Evolutionary conservation across 202 grass and related monocot genomes (phyloP), one percentile per base, ranked within the genome.

Genomic region (Carex sylvatica): DNA sequence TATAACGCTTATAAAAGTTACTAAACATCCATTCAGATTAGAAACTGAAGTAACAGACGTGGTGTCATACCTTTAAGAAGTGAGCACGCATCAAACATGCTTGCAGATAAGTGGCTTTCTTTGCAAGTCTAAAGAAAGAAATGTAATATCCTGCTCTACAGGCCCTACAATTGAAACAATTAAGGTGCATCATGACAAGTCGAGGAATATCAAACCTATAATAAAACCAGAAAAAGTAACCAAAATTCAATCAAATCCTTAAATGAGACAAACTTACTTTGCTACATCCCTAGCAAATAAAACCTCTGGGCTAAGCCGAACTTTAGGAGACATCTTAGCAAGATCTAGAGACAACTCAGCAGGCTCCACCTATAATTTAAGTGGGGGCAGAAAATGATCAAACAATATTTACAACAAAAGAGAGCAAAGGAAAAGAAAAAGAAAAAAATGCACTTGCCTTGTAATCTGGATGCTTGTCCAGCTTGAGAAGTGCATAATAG

Each of bases 381-480:
- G 59, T 87, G 12, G 61, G 62, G 70, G 66, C 54, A 94, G 85
- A 20, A 87, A 75, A 68, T 67, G 26, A 87, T 67, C 73, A 84
- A 24, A 86, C 20, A 77, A 77, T 38, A 59, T 9, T 54, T 22
- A 54, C 9, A 14, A 75, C 30, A 56, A 5, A 40, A 74, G 5
- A 78, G 30, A 28, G 40, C 14, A 75, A 78, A 31, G 4, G 46
- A 62, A 4, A 62, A 7, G 11, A 47, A 15, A 71, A 38, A 38
- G 35, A 38, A 38, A 38, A 38, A 36, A 23, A 19, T 14, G 20
- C 15, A 67, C 80, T 83, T 79, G 92, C 95, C 91, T 95, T 95
- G 77, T 93, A 98, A 88, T 92, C 95, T 89, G 92, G 92, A 84
- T 98, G 95, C 69, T 93, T 98, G 80, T 98, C 92, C 89, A 98